phyloP scores from a whole-genome alignment of 345 rosid genomes.

The Gossypioides kirkii region DNA sequence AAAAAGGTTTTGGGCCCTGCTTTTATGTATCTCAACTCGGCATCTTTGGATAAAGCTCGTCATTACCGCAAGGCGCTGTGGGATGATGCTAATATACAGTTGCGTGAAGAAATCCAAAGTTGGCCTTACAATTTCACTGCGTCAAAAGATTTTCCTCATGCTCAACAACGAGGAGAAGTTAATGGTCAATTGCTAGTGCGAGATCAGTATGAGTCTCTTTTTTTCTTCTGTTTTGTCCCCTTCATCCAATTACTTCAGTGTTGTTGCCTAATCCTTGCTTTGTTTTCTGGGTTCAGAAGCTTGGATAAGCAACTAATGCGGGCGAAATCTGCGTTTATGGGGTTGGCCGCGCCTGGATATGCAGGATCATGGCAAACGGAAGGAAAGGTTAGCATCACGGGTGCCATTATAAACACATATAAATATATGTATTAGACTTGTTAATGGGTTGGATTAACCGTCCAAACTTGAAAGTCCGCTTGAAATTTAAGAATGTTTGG shows the following conservation, averaged over 20 bases:
- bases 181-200: constrained; percentile 54
- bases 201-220: constrained; percentile 37
- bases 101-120: constrained; percentile 41
- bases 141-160: constrained; percentile 51
- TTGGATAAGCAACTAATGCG: constrained; percentile 17
- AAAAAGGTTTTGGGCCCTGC: constrained; percentile 84
- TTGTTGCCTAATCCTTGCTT: neutral
- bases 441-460: no score
- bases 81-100: constrained; percentile 77
- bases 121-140: constrained; percentile 72
- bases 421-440: no score
- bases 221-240: neutral
- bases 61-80: constrained; percentile 34
- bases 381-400: constrained; percentile 40
- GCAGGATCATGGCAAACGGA: constrained; percentile 88
- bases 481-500: no score
- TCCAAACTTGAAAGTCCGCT: no score
- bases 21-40: constrained; percentile 62
- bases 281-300: constrained; percentile 27
- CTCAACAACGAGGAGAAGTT: constrained; percentile 51
- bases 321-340: constrained; percentile 57
- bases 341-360: constrained; percentile 70
- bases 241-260: neutral
- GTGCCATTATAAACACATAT: no score
- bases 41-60: constrained; percentile 5